Evolutionary conservation across 352 stramenopile genomes (phyloP), one percentile per base, ranked within the genome.

Genomic region (Globisporangium paddicum): DNA sequence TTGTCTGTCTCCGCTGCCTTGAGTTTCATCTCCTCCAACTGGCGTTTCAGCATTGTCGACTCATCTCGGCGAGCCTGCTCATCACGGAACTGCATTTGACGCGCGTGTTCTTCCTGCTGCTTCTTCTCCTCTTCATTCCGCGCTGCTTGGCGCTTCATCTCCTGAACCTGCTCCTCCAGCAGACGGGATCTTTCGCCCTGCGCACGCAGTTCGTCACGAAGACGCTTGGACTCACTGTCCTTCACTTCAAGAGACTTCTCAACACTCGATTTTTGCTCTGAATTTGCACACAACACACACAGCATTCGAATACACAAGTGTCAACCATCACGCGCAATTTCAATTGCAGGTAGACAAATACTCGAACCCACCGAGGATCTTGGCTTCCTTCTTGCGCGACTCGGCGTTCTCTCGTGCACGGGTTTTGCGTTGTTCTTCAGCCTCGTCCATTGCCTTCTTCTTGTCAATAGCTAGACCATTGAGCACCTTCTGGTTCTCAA

Each of bases 401-500:
- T 62, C 69, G 5, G 72, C 19, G 37, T 62, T 73, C 42, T 92
- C 76, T 26, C 79, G 68, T 53, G 92, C 81, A 26, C 85, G 76
- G 62, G 85, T 73, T 26, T 64, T 56, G 23, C 77, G 71, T 28
- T 95, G 79, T 35, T 78, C 74, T 58, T 91, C 71, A 1, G 72
- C 85, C 35, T 75, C 14, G 35, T 79, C 69, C 5, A 86, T 58
- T 2, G 81, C 82, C 19, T 87, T 48, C 45, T 87, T 73, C 51
- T 92, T 93, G 30, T 93, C 82, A 46, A 72, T 62, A 16, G 75
- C 79, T 46, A 93, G 62, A 9, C 76, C 55, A 58, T 89, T 92
- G 9, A 90, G 67, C 48, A 77, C 63, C 49, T 91, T 95, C 52
- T 93, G 81, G 35, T 85, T 90, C 37, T 90, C 74, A 13, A 95